Evolutionary conservation across 1,284 basidiomycete species (phyloP).

Genomic region (Ustilago curta): DNA sequence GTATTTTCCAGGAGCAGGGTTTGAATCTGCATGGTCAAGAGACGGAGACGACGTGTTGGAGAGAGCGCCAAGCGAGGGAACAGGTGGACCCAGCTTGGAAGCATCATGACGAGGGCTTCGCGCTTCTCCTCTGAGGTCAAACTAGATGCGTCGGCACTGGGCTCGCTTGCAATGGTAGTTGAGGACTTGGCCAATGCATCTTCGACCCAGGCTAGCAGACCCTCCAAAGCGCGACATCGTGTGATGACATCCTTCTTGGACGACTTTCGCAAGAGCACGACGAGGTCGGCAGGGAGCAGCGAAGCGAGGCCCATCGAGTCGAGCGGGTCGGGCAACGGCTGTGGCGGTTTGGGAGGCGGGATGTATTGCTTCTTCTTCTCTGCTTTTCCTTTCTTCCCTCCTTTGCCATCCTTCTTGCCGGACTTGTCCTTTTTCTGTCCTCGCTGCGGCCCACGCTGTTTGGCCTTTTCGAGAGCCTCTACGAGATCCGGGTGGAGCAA

Average conservation of each 20-base stretch:
- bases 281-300: constrained; percentile 76
- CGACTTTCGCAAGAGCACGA: constrained; percentile 83
- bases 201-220: constrained; percentile 78
- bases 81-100: constrained; percentile 95
- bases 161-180: constrained; percentile 57
- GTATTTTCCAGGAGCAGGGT: constrained; percentile 75
- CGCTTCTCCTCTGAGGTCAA: constrained; percentile 46
- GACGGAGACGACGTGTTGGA: constrained; percentile 81
- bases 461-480: constrained; percentile 34
- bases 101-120: constrained; percentile 75
- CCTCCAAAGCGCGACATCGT: constrained; percentile 86
- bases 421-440: constrained; percentile 64
- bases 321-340: constrained; percentile 87
- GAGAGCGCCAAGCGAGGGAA: constrained; percentile 83
- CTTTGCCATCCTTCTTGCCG: constrained; percentile 49
- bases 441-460: constrained; percentile 38
- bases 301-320: constrained; percentile 83
- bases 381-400: constrained; percentile 51
- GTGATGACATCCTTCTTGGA: constrained; percentile 93
- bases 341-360: constrained; percentile 74
- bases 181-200: constrained; percentile 71
- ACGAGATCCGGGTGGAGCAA: constrained; percentile 31
- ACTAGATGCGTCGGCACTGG: constrained; percentile 45
- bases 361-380: constrained; percentile 66
- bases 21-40: constrained; percentile 79